A percentile compares a stretch with the other conserved stretches of the same genome.
These are phyloP conservation scores for Trichoderma oligosporum DNA, from an alignment of 2,329 filamentous ascomycete genomes.

Conservation along the genomic window DNA sequence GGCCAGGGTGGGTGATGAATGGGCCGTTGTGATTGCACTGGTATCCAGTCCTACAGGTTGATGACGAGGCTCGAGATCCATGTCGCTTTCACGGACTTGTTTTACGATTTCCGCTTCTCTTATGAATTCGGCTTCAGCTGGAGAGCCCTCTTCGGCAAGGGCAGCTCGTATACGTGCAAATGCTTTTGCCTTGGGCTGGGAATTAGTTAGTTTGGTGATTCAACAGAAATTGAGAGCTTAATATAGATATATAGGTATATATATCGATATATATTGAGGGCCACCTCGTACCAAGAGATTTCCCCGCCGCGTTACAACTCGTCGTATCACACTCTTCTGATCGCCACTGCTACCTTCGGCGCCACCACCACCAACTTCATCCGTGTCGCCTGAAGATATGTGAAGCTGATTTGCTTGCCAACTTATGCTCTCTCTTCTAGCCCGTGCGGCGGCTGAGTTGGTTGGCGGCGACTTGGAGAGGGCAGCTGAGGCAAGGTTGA, in stretches of 20 bases:
- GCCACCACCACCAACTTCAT: slow-evolving; percentile 56
- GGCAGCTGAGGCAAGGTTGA: slow-evolving; percentile 41
- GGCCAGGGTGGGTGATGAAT: slow-evolving; percentile 67
- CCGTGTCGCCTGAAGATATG: slow-evolving; percentile 63
- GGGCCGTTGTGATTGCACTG: slow-evolving; percentile 52
- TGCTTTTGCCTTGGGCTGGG: slow-evolving; percentile 87
- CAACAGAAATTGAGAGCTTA: too few relatives aligned
- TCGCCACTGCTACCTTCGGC: slow-evolving; percentile 50
- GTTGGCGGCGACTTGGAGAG: slow-evolving; percentile 73
- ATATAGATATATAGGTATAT: too few relatives aligned
- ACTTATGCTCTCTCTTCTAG: slow-evolving; percentile 82
- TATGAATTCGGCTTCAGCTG: slow-evolving; percentile 81
- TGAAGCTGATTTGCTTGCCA: slow-evolving; percentile 86
- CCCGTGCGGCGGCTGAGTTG: slow-evolving; percentile 38
- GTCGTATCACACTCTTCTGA: slow-evolving; percentile 72
- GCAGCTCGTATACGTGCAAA: slow-evolving; percentile 92
- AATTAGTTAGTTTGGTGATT: slow-evolving; percentile 28
- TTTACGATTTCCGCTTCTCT: slow-evolving; percentile 94
- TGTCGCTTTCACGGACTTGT: slow-evolving; percentile 87
- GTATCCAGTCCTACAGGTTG: slow-evolving; percentile 40
- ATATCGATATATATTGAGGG: too few relatives aligned
- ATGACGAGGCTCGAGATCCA: slow-evolving; percentile 52
- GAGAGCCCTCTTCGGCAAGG: slow-evolving; percentile 80
- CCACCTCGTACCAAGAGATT: slow-evolving; percentile 72
- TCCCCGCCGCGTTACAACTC: slow-evolving; percentile 79